Evolutionary conservation across 2,329 filamentous ascomycete genomes (phyloP), one percentile per base, ranked within the genome.

Genomic region (Talaromyces sp.): DNA sequence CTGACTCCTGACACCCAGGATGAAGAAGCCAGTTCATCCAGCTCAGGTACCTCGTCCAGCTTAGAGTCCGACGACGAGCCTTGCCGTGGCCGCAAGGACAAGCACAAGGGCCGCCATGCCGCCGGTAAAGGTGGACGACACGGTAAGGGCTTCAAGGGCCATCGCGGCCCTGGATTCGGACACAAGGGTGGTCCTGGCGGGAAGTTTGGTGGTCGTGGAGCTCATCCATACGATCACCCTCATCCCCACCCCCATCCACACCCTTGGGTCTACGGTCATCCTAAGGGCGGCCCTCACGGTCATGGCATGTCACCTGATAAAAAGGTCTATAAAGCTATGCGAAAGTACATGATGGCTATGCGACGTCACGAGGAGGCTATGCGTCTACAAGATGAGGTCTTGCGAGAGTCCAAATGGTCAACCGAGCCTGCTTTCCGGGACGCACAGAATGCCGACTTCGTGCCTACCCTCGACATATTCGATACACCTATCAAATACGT

Each of bases 401-500:
- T n/a, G n/a, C n/a, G n/a, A n/a, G n/a, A n/a, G n/a, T n/a, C n/a
- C n/a, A n/a, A n/a, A 17, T 59, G 65, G 29, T 62, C 64, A 19
- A 60, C 72, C 41, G 70, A 69, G 10, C 54, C 70, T 17, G 65
- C 67, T 36, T 49, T 68, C 30, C 49, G 58, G 39, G 42, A 54
- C 48, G 42, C 37, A 32, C 20, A 20, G 16, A 58, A 63, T 4
- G 65, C 67, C 16, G 73, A 75, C 57, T 77, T 76, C 52, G 62
- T 65, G 11, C 74, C 73, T 19, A 58, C 61, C 13, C 69, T 67
- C 29, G 90, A 95, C 68, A 75, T 92, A 58, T 94, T 93, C 77
- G 83, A 87, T 68, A 88, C 86, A 4, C 73, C 83, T 6, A 73
- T 76, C 29, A 73, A 83, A 13, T 91, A 86, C 68, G 76, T 91